Evolutionary conservation across 108 stramenopile genomes (phyloP).

Genomic region (Fistulifera solaris): DNA sequence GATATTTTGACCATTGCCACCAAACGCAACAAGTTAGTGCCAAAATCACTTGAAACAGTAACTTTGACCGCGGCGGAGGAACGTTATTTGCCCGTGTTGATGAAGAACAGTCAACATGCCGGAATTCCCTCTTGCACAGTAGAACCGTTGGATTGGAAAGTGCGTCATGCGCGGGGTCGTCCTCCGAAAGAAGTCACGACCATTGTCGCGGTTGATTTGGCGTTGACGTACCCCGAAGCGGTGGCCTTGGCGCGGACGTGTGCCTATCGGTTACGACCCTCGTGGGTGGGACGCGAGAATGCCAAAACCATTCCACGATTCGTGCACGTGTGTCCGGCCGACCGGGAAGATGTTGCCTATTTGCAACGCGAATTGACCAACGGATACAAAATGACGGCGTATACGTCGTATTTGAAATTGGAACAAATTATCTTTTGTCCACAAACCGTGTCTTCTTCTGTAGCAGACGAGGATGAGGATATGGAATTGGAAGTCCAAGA

Average conservation of each 20-base stretch:
- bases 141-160: slow-evolving; percentile 23
- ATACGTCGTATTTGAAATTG: slow-evolving; percentile 21
- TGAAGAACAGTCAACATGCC: slow-evolving; percentile 9
- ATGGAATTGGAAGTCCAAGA: slow-evolving; percentile 29
- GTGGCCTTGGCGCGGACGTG: slow-evolving; percentile 26
- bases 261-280: slow-evolving; percentile 24
- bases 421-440: slow-evolving; percentile 22
- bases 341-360: slow-evolving; percentile 15
- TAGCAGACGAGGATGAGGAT: slow-evolving; percentile 20
- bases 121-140: slow-evolving; percentile 11
- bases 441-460: slow-evolving; percentile 13
- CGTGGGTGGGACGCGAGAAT: neutral
- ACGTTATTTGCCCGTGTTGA: slow-evolving; percentile 5
- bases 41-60: slow-evolving; percentile 14
- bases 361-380: slow-evolving; percentile 26
- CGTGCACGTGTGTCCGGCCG: slow-evolving; percentile 27
- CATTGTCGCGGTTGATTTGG: slow-evolving; percentile 30
- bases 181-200: slow-evolving; percentile 14
- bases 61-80: slow-evolving; percentile 25
- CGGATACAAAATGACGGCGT: slow-evolving; percentile 26
- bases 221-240: slow-evolving; percentile 31
- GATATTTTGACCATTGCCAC: slow-evolving; percentile 16
- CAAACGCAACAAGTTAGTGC: slow-evolving; percentile 7
- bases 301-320: slow-evolving; percentile 16
- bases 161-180: neutral